Evolutionary conservation across 2,329 filamentous ascomycete genomes (phyloP).

Genomic region (Fusarium sp.): DNA sequence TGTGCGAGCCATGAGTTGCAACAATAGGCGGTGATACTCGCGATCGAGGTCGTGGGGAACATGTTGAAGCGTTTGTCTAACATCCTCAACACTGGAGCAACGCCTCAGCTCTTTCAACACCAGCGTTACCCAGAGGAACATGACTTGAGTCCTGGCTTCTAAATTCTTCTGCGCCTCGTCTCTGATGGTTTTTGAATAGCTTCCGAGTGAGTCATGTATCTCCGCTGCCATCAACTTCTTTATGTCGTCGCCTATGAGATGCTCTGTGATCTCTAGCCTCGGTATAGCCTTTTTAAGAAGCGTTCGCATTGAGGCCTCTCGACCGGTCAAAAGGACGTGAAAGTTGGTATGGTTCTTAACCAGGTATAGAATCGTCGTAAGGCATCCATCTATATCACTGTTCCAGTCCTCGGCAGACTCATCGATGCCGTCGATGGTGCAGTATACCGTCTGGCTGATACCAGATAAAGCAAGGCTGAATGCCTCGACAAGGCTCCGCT

Average conservation of each 20-base stretch:
- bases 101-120: neutral
- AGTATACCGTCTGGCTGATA: neutral
- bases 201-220: fast-evolving
- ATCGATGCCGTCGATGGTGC: neutral
- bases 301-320: neutral
- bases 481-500: neutral
- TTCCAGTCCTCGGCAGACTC: neutral
- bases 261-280: neutral
- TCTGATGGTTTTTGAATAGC: neutral
- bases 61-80: neutral
- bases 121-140: neutral
- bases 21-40: neutral
- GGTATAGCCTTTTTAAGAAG: fast-evolving
- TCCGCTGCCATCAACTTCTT: fast-evolving
- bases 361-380: neutral
- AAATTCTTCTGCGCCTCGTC: fast-evolving
- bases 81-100: neutral
- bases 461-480: neutral
- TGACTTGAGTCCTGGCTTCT: neutral
- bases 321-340: fast-evolving
- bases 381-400: neutral
- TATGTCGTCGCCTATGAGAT: neutral
- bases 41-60: neutral
- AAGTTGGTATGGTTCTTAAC: neutral
- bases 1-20: neutral